Percentiles rank a stretch among this genome's conserved stretches.
Evolutionary conservation across 257 asterid species (phyloP).

Genomic region (Nemophila menziesii): DNA sequence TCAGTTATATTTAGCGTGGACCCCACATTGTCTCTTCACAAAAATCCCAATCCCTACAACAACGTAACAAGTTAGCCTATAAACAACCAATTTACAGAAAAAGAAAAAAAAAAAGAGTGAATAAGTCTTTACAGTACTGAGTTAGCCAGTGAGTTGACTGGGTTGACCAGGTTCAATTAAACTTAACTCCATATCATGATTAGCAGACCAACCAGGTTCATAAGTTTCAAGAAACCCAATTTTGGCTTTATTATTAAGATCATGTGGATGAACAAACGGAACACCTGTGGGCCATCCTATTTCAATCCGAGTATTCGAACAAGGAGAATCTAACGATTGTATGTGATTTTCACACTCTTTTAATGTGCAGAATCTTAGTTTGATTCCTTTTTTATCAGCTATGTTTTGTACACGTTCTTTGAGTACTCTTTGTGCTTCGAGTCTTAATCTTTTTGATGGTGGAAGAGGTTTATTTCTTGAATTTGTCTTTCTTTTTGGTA

Average conservation of each 20-base stretch:
- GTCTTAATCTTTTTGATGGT: constrained; percentile 87
- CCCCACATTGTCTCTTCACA: neutral
- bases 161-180: constrained; percentile 24
- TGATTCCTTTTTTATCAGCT: constrained; percentile 93
- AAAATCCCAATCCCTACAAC: neutral
- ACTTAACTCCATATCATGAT: constrained; percentile 65
- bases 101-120: constrained; percentile 5
- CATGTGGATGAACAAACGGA: constrained; percentile 98
- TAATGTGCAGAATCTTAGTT: constrained; percentile 82
- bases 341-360: constrained; percentile 92
- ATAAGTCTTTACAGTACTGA: constrained; percentile 24
- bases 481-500: constrained; percentile 44
- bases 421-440: constrained; percentile 94
- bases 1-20: neutral
- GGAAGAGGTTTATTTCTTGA: constrained; percentile 79
- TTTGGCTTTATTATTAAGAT: constrained; percentile 98
- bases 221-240: constrained; percentile 93
- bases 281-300: constrained; percentile 98
- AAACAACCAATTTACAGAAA: neutral
- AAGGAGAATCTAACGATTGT: constrained; percentile 79
- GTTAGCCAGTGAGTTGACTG: constrained; percentile 22
- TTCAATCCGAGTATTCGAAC: constrained; percentile 74
- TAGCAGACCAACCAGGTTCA: constrained; percentile 96
- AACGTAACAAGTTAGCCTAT: neutral
- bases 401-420: constrained; percentile 95